Percentiles rank a stretch among this genome's conserved stretches.
Conservation (phyloP, 805 yeast genomes). For the Myxozyma geophila region DNA sequence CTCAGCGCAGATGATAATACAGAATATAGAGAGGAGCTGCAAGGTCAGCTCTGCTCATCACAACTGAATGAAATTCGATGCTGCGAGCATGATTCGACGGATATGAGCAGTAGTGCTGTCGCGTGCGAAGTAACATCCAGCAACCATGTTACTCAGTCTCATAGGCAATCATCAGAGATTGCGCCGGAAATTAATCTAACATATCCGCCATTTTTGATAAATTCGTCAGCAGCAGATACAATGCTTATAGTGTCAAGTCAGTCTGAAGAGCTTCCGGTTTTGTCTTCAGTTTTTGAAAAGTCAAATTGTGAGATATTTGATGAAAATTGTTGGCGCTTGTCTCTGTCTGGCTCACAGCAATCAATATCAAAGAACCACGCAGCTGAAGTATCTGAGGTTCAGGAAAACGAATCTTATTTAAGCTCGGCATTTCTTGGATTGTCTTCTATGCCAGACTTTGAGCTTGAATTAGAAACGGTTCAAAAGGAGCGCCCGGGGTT, state of each 20-base stretch:
- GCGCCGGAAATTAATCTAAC: neutral
- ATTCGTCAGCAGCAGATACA: slow-evolving; percentile 15
- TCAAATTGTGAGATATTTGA: neutral
- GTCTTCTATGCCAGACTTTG: too few relatives aligned
- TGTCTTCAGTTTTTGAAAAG: too few relatives aligned
- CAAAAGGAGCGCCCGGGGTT: too few relatives aligned
- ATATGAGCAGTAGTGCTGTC: slow-evolving; percentile 5
- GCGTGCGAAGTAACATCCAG: neutral
- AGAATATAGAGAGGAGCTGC: neutral
- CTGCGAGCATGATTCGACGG: neutral
- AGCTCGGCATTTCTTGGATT: too few relatives aligned
- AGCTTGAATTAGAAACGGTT: too few relatives aligned
- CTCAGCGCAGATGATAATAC: neutral
- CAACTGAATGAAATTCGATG: too few relatives aligned
- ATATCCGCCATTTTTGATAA: slow-evolving; percentile 4
- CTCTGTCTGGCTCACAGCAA: too few relatives aligned
- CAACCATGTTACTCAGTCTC: neutral
- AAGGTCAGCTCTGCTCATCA: too few relatives aligned
- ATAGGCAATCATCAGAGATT: neutral
- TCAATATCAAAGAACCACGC: too few relatives aligned
- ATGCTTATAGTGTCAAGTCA: slow-evolving; percentile 6
- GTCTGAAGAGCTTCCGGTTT: neutral
- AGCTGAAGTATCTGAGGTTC: too few relatives aligned
- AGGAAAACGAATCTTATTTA: too few relatives aligned
- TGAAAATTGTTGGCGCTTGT: too few relatives aligned